Base-by-base conservation (phyloP, 805 yeast species). In the Saccharomycopsis babjevae region DNA sequence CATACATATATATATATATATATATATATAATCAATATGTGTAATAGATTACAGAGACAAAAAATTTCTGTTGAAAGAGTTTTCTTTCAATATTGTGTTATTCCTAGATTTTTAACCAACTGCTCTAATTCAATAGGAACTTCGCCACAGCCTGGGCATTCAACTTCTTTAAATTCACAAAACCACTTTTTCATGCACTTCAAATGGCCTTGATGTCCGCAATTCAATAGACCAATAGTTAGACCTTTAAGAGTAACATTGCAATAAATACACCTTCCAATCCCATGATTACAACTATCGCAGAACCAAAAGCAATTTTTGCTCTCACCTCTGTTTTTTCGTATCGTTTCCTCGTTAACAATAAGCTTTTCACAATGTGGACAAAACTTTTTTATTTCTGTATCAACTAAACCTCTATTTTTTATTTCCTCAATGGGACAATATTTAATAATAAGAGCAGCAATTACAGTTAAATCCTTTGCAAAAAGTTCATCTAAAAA, bases 121-220 rank as follows among this genome's bases (percentile, higher is more conserved):
- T 52, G 56, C 15, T 54, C 56, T 54, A 59, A 42, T 50, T 59
- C 64, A n/a, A 18, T 18, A 16, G 59, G 57, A 18, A 59, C 56
- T 52, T 63, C 65, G 5, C 65, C 64, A 36, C 65, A 63, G 2
- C 83, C 84, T 0, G 97, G 97, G 69, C 98, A 92, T 60, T 83
- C 89, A 2, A 73, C 68, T 76, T 86, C 84, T 16, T 75, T 76
- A 43, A 81, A 85, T 1, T 79, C 83, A 22, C 84, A 70, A 67
- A 88, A 84, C 97, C 97, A 93, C 42, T 80, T 78, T 62, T 79
- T 77, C 68, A 90, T 74, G 74, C 98, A 93, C 2, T 84, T 85
- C 68, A 83, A 83, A 73, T 93, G 98, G 0, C 93, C 91, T 61
- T 84, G 77, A 71, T 93, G 98, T 0, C 97, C 97, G 75, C 98